These are phyloP conservation scores for Gamsiella multidivaricata DNA, from an alignment of 192 early-diverging fungal species.

Conservation along the genomic window DNA sequence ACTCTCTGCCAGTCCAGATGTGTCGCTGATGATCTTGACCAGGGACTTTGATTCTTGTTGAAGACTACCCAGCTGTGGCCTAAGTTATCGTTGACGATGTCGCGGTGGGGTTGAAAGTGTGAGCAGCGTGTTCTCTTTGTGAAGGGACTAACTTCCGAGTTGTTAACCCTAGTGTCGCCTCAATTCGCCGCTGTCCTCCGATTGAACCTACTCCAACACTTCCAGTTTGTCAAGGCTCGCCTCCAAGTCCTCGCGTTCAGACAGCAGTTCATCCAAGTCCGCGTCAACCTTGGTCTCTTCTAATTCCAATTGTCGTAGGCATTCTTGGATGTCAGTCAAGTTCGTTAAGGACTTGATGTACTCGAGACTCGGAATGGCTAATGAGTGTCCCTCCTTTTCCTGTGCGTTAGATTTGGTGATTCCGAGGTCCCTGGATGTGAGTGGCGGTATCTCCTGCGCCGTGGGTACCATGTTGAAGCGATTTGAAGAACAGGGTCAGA, in stretches of 20 bases:
- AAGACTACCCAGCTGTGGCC: conserved; percentile 65
- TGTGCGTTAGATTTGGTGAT: background rate
- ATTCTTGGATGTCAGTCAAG: conserved; percentile 69
- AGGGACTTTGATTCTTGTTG: conserved; percentile 60
- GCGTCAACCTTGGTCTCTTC: conserved; percentile 73
- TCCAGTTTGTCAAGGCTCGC: conserved; percentile 64
- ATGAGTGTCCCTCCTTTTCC: background rate
- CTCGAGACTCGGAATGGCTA: conserved; percentile 15
- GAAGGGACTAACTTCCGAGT: background rate
- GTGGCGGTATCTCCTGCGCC: conserved; percentile 3
- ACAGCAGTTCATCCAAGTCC: conserved; percentile 67
- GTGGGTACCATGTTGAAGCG: conserved; percentile 9
- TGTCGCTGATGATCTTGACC: conserved; percentile 68
- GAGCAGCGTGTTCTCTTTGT: background rate
- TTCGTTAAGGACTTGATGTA: conserved; percentile 67
- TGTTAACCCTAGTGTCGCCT: too few species aligned
- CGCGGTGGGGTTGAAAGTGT: background rate
- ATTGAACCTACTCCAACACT: conserved; percentile 57
- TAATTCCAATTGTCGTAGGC: conserved; percentile 65
- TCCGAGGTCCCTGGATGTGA: background rate
- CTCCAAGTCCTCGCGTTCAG: conserved; percentile 59
- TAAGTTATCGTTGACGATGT: conserved; percentile 17
- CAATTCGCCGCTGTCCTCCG: background rate
- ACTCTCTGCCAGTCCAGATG: conserved; percentile 78
- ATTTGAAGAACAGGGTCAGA: background rate